Evolutionary conservation across 257 asterid genomes (phyloP), one percentile per base, ranked within the genome.

Genomic region (Solanum lycopersicoides): DNA sequence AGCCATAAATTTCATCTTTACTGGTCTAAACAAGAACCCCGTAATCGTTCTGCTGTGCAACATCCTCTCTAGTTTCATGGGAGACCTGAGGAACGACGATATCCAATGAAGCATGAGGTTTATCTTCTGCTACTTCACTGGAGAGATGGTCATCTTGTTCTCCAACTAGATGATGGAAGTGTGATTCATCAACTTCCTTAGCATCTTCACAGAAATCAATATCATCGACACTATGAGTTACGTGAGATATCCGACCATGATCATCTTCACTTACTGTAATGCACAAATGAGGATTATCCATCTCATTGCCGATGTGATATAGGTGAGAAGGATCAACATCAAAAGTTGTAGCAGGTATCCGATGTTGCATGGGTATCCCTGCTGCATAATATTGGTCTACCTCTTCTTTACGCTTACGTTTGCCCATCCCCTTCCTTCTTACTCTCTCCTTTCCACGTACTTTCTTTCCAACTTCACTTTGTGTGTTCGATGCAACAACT

Each of bases 381-480:
- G 90, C 84, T 12, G 90, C 86, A 74, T 91, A 94, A 87, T 87
- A 93, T 44, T 93, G 94, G 65, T 92, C 95, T 0, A 90, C 79
- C 20, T 95, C 98, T 12, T 96, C 98, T 90, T 95, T 96, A 87
- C 92, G 90, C 90, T 92, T 93, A 63, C 99, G 98, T 86, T 97
- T 97, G 41, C 91, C 93, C 65, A 83, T 83, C 35, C 92, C 92
- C 91, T 93, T 95, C 91, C 99, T 94, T 88, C 99, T 92, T 84
- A 97, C 95, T 89, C 95, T 91, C 89, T 95, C 98, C 91, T 97
- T 97, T 65, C 98, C 98, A 87, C 99, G 90, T 56, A 79, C 88
- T 88, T 86, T 92, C 91, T 94, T 95, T 11, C 89, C 95, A 12
- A 35, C 91, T 63, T 94, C 98, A 63, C 87, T 87, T 79, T 91